These are phyloP conservation scores for Spiromastix sp. DNA, from an alignment of 2,329 filamentous ascomycete genomes.

Conservation along the genomic window DNA sequence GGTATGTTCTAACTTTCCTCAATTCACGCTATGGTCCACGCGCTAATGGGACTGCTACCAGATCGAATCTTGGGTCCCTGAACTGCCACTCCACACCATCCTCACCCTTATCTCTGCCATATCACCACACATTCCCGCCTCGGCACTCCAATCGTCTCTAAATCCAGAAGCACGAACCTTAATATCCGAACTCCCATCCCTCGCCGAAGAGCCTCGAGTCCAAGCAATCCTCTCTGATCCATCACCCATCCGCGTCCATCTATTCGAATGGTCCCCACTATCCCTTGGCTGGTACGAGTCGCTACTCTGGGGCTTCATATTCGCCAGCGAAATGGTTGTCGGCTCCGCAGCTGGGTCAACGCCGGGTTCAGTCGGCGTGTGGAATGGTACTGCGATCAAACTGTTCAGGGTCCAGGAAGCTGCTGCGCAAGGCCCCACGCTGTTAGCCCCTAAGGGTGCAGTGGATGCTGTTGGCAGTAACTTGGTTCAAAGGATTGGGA, in stretches of 20 bases:
- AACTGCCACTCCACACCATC: conserved; percentile 78
- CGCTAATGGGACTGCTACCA: conserved; percentile 22
- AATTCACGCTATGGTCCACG: no score
- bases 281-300: conserved; percentile 94
- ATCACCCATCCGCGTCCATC: conserved; percentile 64
- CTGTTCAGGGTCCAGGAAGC: conserved; percentile 86
- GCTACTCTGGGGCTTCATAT: conserved; percentile 86
- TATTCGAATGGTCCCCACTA: conserved; percentile 88
- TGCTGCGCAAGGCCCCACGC: conserved; percentile 64
- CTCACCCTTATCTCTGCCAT: conserved; percentile 61
- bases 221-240: conserved; percentile 60
- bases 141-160: conserved; percentile 32
- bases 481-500: conserved; percentile 75
- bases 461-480: conserved; percentile 90
- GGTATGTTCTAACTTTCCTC: conserved; percentile 39
- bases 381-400: conserved; percentile 82
- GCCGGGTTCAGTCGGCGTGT: conserved; percentile 80
- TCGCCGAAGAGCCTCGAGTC: conserved; percentile 45
- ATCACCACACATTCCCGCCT: conserved; percentile 39
- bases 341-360: conserved; percentile 38
- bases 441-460: conserved; percentile 77
- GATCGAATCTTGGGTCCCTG: conserved; percentile 91
- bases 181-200: conserved; percentile 33
- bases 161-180: conserved; percentile 32
- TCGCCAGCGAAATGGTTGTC: conserved; percentile 73